Base-by-base conservation (phyloP, 768 basidiomycete genomes). In the Mycena vitilis region DNA sequence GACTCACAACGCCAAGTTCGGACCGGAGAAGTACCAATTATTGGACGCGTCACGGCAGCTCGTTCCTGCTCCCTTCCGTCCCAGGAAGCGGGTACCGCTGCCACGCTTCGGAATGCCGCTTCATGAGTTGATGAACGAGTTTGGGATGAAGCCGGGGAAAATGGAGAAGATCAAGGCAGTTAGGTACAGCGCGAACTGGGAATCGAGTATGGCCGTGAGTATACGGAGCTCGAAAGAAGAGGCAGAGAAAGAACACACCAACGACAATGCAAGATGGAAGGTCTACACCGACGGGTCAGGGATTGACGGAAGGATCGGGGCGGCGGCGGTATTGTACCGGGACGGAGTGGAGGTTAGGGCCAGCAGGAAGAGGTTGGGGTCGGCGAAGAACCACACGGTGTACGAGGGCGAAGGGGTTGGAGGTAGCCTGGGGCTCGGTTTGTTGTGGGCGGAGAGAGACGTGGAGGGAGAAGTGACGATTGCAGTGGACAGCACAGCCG, bases 391-490 rank as follows among this genome's bases (percentile, higher is more conserved):
- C 5, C 75, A 78, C 61, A 75, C 75, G 8, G 74, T 75, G 0
- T 75, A 71, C 42, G 74, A 76, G 38, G 73, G 70, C 0, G 78
- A 79, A 52, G 63, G 63, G 8, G 69, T 75, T 2, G 77, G 75
- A 0, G 54, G 70, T 5, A 36, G 63, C 0, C 18, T 49, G 48
- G 48, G n/a, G n/a, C 20, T 49, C n/a, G 48, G n/a, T 4, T 12
- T 49, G n/a, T 4, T 49, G 9, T 49, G 48, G 48, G n/a, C n/a
- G 12, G 48, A 49, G 8, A 5, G 48, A 7, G 48, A 22, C 1
- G 48, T 49, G 2, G 48, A 22, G 9, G 48, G 48, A 7, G 48
- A 49, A 1, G 48, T 22, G n/a, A 49, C 48, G n/a, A 49, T 49
- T 7, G 48, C 48, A 1, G 48, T 49, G 48, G 48, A 49, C 48